Conservation (phyloP, 163 green algal genomes). For the Chlamydomonas reinhardtii region DNA sequence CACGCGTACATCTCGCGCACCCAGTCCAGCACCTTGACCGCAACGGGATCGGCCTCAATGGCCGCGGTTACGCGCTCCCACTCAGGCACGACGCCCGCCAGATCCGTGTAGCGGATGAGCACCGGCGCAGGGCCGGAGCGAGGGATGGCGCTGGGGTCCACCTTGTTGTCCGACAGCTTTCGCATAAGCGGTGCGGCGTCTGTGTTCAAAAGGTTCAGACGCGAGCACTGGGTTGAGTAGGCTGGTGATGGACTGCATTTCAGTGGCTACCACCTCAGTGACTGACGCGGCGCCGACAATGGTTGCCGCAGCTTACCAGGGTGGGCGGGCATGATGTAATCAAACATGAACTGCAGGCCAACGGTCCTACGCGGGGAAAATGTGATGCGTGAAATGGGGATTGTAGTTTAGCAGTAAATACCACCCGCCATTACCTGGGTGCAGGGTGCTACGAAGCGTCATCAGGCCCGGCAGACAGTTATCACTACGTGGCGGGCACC, state of each 20-base stretch:
- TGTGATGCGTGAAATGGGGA: no score
- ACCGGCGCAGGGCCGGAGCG: conserved; percentile 70
- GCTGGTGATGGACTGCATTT: not conserved
- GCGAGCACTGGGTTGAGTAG: not conserved
- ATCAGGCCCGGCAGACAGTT: no score
- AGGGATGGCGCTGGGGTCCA: conserved; percentile 30
- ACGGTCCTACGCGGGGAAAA: not conserved
- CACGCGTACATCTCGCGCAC: conserved; percentile 94
- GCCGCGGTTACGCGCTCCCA: conserved; percentile 84
- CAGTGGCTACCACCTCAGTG: no score
- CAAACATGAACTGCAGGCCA: conserved; percentile 60
- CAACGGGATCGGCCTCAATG: conserved; percentile 85
- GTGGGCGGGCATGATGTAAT: conserved; percentile 57
- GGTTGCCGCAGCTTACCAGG: conserved; percentile 10
- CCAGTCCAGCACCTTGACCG: conserved; percentile 78
- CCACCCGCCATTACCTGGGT: no score
- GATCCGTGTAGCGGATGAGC: conserved; percentile 72
- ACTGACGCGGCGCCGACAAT: no score
- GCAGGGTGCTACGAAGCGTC: no score
- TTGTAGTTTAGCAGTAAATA: no score
- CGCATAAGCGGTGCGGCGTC: conserved; percentile 33
- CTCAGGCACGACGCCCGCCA: conserved; percentile 57
- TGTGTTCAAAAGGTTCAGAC: not conserved
- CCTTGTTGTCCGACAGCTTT: conserved; percentile 9
- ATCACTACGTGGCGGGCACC: not conserved